Conservation (phyloP, 371 early-diverging fungal genomes). For the Cokeromyces recurvatus region DNA sequence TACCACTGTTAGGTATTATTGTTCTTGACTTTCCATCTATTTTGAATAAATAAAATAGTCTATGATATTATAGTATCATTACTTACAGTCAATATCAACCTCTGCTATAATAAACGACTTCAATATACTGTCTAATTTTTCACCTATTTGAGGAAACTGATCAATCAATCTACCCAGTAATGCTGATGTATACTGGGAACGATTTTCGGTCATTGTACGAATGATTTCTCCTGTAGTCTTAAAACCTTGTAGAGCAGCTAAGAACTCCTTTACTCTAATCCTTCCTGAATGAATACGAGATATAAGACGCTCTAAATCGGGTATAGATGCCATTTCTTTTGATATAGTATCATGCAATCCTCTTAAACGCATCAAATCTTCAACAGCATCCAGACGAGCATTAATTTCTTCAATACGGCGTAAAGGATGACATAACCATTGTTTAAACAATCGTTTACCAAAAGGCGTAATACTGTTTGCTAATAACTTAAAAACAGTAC, state of each 20-base stretch:
- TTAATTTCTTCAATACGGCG: conserved; percentile 70
- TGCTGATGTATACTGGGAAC: conserved; percentile 37
- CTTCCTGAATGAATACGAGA: conserved; percentile 86
- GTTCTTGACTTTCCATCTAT: conserved; percentile 42
- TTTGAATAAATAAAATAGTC: no score
- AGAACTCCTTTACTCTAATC: conserved; percentile 75
- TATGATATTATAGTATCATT: no score
- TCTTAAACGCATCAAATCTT: conserved; percentile 61
- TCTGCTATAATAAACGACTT: conserved; percentile 75
- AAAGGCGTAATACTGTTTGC: conserved; percentile 86
- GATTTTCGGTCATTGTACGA: conserved; percentile 22
- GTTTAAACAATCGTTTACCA: conserved; percentile 82
- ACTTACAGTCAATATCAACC: conserved; percentile 57
- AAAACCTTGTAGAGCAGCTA: conserved; percentile 61
- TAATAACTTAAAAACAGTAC: conserved; percentile 85
- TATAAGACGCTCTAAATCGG: conserved; percentile 93
- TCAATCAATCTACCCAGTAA: conserved; percentile 38
- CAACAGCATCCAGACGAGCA: conserved; percentile 83
- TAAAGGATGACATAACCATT: conserved; percentile 95
- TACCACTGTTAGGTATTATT: conserved; percentile 70
- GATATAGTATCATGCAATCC: conserved; percentile 50
- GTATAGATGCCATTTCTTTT: conserved; percentile 43
- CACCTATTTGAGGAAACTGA: conserved; percentile 50
- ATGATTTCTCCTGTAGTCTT: conserved; percentile 38
- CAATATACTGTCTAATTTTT: conserved; percentile 55